phyloP scores from a whole-genome alignment of 768 basidiomycete genomes.

The Podaxis pistillaris region DNA sequence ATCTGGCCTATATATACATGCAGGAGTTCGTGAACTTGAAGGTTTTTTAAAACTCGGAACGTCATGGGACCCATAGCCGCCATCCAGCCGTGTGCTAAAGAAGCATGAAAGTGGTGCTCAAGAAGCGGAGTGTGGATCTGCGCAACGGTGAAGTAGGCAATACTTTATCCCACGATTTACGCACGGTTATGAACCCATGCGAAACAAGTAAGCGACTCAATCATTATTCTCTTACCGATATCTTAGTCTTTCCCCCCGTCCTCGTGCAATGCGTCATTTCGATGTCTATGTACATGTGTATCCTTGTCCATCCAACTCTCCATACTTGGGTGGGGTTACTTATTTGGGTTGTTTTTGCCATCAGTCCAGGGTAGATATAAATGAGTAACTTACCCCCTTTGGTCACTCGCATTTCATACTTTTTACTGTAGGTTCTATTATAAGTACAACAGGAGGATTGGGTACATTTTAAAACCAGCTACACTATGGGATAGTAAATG shows the following conservation, averaged over 20 bases:
- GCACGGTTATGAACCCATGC: background rate
- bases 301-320: too few species aligned
- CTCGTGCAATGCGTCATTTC: too few species aligned
- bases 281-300: too few species aligned
- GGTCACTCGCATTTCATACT: background rate
- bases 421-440: background rate
- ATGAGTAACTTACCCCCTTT: background rate
- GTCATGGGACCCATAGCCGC: slow-evolving; percentile 3
- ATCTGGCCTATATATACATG: background rate
- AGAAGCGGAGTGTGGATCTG: slow-evolving; percentile 1
- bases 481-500: background rate
- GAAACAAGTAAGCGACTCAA: background rate
- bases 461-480: background rate
- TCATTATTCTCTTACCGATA: too few species aligned
- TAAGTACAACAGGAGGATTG: background rate
- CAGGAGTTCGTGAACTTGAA: background rate
- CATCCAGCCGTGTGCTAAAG: background rate
- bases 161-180: background rate
- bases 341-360: too few species aligned
- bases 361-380: too few species aligned
- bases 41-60: background rate
- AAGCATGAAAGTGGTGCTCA: slow-evolving; percentile 6
- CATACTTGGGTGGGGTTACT: too few species aligned
- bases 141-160: background rate
- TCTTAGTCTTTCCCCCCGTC: too few species aligned